These are phyloP conservation scores for Monosporascus sp. DNA, from an alignment of 2,329 filamentous ascomycete species.

Conservation along the genomic window DNA sequence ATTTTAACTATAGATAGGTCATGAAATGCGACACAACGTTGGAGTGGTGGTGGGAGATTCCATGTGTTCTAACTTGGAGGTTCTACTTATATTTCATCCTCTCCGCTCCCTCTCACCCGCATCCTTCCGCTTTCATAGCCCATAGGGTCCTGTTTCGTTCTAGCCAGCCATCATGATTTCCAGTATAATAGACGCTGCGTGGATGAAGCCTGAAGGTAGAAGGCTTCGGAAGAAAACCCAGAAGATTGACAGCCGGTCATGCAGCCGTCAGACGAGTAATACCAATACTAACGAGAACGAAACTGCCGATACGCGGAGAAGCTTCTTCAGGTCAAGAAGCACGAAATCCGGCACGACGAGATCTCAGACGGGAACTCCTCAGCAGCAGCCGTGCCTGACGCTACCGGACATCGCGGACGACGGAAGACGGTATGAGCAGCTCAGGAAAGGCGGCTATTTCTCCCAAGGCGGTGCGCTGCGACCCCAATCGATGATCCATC, in stretches of 20 bases:
- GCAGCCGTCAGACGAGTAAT: constrained; percentile 15
- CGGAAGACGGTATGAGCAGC: constrained; percentile 24
- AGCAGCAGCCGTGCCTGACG: constrained; percentile 7
- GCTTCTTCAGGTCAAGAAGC: constrained; percentile 8
- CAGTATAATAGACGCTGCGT: not conserved
- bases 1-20: too few relatives aligned
- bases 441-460: constrained; percentile 22
- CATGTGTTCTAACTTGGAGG: too few relatives aligned
- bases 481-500: constrained; percentile 10
- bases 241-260: constrained; percentile 20
- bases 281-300: constrained; percentile 10
- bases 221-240: constrained; percentile 26
- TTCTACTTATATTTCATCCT: too few relatives aligned
- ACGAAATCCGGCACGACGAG: constrained; percentile 4
- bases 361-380: constrained; percentile 1
- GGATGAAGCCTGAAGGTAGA: constrained; percentile 21
- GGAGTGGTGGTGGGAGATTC: too few relatives aligned
- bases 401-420: constrained; percentile 14
- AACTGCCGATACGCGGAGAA: not conserved
- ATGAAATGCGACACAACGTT: too few relatives aligned
- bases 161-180: not conserved
- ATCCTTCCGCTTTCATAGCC: too few relatives aligned
- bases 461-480: constrained; percentile 7
- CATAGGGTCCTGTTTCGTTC: too few relatives aligned
- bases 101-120: too few relatives aligned